Evolutionary conservation across 2,329 filamentous ascomycete genomes (phyloP).

Genomic region (Aphanocladium album): DNA sequence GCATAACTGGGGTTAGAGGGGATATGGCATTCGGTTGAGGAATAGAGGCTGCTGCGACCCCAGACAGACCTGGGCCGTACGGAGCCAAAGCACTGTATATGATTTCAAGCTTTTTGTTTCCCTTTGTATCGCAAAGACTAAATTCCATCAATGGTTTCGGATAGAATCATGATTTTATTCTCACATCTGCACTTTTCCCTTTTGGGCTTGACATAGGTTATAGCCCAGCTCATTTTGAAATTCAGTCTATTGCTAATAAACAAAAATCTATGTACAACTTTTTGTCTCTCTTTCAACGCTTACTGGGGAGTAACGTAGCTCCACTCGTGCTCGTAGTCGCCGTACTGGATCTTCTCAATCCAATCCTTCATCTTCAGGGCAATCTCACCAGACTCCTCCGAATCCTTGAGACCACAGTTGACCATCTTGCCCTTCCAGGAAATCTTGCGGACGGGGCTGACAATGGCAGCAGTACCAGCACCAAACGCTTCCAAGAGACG

Average conservation of each 20-base stretch:
- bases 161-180: constrained; percentile 17
- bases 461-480: constrained; percentile 87
- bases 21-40: constrained; percentile 7
- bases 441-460: constrained; percentile 84
- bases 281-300: constrained; percentile 14
- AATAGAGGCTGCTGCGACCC: constrained; percentile 8
- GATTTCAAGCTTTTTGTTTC: constrained; percentile 26
- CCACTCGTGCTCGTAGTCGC: constrained; percentile 88
- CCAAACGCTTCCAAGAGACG: constrained; percentile 91
- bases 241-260: constrained; percentile 4
- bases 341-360: constrained; percentile 95
- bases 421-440: constrained; percentile 80
- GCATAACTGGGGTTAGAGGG: neutral
- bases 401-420: constrained; percentile 73
- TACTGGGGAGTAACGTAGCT: constrained; percentile 52
- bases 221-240: neutral
- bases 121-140: constrained; percentile 20
- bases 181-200: neutral
- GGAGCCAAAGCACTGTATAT: constrained; percentile 24
- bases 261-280: constrained; percentile 9
- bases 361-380: constrained; percentile 87
- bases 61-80: constrained; percentile 13
- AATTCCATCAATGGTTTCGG: constrained; percentile 25
- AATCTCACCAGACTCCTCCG: constrained; percentile 83
- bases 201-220: neutral